phyloP scores from a whole-genome alignment of 371 early-diverging fungal genomes.

The Mucor irregularis region DNA sequence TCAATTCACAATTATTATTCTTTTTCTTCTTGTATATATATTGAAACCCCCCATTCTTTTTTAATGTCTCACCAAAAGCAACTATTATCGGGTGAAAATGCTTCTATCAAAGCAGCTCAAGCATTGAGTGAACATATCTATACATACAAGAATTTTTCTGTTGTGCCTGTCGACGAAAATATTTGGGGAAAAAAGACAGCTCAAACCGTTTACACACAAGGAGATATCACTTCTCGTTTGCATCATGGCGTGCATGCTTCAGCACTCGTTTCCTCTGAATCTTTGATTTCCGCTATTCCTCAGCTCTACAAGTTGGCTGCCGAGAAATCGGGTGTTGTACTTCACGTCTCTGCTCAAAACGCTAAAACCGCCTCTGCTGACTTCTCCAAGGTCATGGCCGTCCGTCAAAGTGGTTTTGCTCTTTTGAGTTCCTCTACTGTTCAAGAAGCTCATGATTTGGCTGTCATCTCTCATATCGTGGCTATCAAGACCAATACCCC shows the following conservation, averaged over 20 bases:
- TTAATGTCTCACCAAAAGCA: conserved; percentile 8
- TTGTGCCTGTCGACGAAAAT: not conserved
- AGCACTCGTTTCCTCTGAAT: conserved; percentile 54
- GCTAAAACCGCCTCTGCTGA: conserved; percentile 38
- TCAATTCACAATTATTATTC: not conserved
- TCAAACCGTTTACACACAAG: conserved; percentile 21
- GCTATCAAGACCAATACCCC: conserved; percentile 62
- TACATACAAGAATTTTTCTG: conserved; percentile 40
- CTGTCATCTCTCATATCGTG: conserved; percentile 62
- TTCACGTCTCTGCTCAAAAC: conserved; percentile 56
- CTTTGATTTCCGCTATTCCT: conserved; percentile 65
- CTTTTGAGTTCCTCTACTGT: conserved; percentile 69
- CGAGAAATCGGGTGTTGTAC: conserved; percentile 50
- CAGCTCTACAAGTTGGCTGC: conserved; percentile 61
- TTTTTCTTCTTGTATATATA: not conserved
- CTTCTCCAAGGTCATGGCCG: conserved; percentile 70
- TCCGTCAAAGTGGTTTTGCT: conserved; percentile 76
- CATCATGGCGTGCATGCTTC: conserved; percentile 29
- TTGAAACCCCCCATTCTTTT: not conserved
- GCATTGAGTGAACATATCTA: conserved; percentile 71
- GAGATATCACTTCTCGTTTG: conserved; percentile 20
- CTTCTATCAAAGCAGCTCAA: conserved; percentile 70
- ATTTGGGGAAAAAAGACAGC: conserved; percentile 19
- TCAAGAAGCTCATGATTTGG: conserved; percentile 75
- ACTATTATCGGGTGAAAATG: conserved; percentile 57